Evolutionary conservation across 768 basidiomycete species (phyloP), one percentile per base, ranked within the genome.

Genomic region (Macrolepiota dolichaula): DNA sequence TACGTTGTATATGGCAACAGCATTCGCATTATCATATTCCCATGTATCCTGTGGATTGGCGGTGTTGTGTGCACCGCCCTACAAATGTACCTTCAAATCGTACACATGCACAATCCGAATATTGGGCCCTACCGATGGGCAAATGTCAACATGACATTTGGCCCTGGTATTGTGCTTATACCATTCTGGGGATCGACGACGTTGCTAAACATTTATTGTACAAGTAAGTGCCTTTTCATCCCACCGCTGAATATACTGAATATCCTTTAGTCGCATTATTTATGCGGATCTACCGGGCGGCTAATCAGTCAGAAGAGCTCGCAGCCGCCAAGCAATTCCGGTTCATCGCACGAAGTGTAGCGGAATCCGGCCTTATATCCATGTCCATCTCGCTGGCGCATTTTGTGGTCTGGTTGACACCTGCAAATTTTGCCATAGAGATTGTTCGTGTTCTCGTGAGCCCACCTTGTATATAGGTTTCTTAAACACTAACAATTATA

Each of bases 101-200:
- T 36, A 13, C 57, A 57, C 25, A 17, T 38, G 10, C 46, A 29
- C 35, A 51, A 57, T 17, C 47, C 49, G 3, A 40, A 57, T 19
- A n/a, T 57, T 27, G 57, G 57, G 12, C 57, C 57, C 4, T 57
- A 57, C 24, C 36, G 10, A 27, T 57, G 57, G 57, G 57, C 57
- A 49, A 37, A 22, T 9, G 57, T 57, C 2, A 57, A 57, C 22
- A 57, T 57, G 57, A 13, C 35, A 1, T 24, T 15, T 38, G 57
- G 57, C 22, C 57, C 57, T 1, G 57, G 57, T 10, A 40, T 57
- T 38, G 57, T 57, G 35, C 46, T 57, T 10, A 24, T 57, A 50
- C 57, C 57, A 4, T 57, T 57, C 47, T 57, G 57, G 57, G 57
- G 57, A 37, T 37, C 57, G 13, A 57, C 57, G 11, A 40, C 47